A percentile compares a stretch with the other conserved stretches of the same genome.
phyloP scores from a whole-genome alignment of 192 early-diverging fungal species.

The Podila verticillata region DNA sequence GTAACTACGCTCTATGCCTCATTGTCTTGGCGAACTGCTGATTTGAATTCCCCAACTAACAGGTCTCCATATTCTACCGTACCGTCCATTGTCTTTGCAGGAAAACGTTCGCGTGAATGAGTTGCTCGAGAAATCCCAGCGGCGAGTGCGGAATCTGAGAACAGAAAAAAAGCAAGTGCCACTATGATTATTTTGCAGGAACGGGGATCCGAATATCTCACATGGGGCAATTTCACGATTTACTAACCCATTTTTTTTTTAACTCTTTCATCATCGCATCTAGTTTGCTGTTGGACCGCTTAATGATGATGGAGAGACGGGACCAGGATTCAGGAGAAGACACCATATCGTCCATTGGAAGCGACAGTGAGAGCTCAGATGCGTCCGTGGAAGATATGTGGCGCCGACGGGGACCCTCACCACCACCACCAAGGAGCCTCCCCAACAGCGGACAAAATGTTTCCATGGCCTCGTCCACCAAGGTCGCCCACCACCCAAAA shows the following conservation, averaged over 20 bases:
- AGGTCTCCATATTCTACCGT: not conserved
- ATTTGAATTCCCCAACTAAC: no score
- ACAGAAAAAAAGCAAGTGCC: conserved; percentile 35
- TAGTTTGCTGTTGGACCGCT: conserved; percentile 34
- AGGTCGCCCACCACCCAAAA: conserved; percentile 7
- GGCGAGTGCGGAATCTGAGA: conserved; percentile 35
- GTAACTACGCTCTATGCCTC: conserved; percentile 15
- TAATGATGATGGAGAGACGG: conserved; percentile 11
- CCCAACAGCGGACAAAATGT: not conserved
- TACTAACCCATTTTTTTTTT: not conserved
- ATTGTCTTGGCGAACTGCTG: no score
- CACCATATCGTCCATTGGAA: conserved; percentile 15
- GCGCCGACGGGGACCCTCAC: not conserved
- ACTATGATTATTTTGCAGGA: not conserved
- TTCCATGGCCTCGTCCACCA: not conserved
- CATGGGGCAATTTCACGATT: not conserved
- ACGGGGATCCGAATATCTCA: no score
- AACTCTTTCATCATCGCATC: not conserved
- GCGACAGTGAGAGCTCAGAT: conserved; percentile 28
- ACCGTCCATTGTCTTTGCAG: not conserved
- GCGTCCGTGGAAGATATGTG: conserved; percentile 16
- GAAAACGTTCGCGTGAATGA: conserved; percentile 34
- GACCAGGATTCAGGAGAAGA: conserved; percentile 26
- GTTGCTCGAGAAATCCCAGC: conserved; percentile 22
- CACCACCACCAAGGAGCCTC: not conserved